Base-by-base conservation (phyloP, 2,329 filamentous ascomycete species). In the Pseudogymnoascus pannorum region DNA sequence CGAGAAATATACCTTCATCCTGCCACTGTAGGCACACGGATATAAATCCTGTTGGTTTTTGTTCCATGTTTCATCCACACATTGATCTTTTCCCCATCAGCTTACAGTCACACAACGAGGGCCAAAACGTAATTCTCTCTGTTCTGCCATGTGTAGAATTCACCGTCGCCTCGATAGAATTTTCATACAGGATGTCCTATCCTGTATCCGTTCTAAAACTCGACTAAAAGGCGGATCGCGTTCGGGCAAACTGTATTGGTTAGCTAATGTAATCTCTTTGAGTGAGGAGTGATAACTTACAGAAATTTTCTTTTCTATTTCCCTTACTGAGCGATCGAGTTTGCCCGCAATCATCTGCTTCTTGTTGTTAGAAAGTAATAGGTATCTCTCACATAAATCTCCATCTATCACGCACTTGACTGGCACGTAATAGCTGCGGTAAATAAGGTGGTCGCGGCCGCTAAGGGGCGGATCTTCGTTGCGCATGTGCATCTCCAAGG, bases 321-420 rank as follows among this genome's bases (percentile, higher is more conserved):
- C 91, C 68, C 91, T 79, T 61, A 97, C 86, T 42, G 90, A 93
- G 62, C 94, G 87, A 75, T 97, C 94, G 67, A 97, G 76, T 75
- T 97, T 93, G 59, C 84, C 92, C 1, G 93, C 93, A 77, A 99
- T 96, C 84, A 92, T 92, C 75, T 92, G 87, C 80, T 97, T 96
- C 79, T 91, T 92, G 70, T 97, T 92, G 67, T 87, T 88, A 22
- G 88, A 82, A 63, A 99, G 79, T 63, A 94, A 77, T 62, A 91
- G 85, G 75, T 91, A 99, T 68, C 92, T 84, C 79, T 99, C 94
- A 70, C 94, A 96, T 40, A 99, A 79, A 76, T 99, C 94, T 33
- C 94, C 94, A 75, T 99, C 94, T 70, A 99, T 96, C 24, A 94
- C 87, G 5, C 92, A 92, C 80, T 99, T 99, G 44, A 96, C 91